Percentiles rank a stretch among this genome's conserved stretches.
These are phyloP conservation scores for Phialemonium atrogriseum DNA, from an alignment of 2,329 filamentous ascomycete species.

Conservation along the genomic window DNA sequence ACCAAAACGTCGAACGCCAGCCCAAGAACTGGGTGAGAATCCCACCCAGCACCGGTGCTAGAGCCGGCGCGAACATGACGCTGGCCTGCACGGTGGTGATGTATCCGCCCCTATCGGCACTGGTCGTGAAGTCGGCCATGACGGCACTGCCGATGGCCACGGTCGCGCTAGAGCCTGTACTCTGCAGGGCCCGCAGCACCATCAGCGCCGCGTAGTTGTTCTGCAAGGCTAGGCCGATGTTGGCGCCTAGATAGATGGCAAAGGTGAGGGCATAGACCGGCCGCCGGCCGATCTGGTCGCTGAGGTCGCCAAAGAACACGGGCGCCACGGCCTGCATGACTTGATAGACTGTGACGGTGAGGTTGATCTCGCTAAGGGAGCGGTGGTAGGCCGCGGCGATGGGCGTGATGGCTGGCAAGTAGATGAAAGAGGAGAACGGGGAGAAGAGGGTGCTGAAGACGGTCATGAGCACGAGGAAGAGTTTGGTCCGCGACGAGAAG, in stretches of 20 bases:
- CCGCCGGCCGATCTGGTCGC: conserved; percentile 37
- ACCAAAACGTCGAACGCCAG: conserved; percentile 50
- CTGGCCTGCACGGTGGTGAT: conserved; percentile 38
- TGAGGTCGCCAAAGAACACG: conserved; percentile 39
- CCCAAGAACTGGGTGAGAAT: conserved; percentile 40
- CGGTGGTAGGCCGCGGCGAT: conserved; percentile 30
- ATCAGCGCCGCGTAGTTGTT: conserved; percentile 34
- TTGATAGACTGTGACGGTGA: conserved; percentile 39
- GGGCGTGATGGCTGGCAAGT: conserved; percentile 34
- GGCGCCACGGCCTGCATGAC: conserved; percentile 42
- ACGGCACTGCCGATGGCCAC: conserved; percentile 44
- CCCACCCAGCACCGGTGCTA: conserved; percentile 45
- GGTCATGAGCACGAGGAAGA: conserved; percentile 18
- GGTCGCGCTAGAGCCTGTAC: conserved; percentile 43
- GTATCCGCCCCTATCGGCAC: conserved; percentile 46
- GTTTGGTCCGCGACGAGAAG: conserved; percentile 16
- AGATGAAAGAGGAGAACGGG: conserved; percentile 27
- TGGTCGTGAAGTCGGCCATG: conserved; percentile 48
- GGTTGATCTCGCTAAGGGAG: conserved; percentile 20
- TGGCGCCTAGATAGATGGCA: conserved; percentile 34
- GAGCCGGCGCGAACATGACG: conserved; percentile 29
- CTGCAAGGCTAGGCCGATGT: conserved; percentile 35
- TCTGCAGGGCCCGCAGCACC: conserved; percentile 40
- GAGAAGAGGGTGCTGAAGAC: conserved; percentile 21
- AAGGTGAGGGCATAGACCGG: conserved; percentile 40